These are phyloP conservation scores for Ophiostoma novo-ulmi DNA, from an alignment of 2,329 filamentous ascomycete species.

Conservation along the genomic window DNA sequence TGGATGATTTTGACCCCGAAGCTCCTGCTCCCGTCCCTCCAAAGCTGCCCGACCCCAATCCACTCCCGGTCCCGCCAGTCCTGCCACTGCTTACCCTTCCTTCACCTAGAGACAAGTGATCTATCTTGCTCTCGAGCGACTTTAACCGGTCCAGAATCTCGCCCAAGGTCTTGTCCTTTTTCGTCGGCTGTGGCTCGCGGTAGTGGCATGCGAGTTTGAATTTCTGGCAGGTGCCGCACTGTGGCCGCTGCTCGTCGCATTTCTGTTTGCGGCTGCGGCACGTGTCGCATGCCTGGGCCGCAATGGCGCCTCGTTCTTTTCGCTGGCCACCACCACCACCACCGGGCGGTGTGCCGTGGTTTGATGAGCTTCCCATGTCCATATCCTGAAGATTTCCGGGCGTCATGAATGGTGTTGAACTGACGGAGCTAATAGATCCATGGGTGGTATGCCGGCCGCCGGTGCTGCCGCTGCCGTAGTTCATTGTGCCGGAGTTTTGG, in stretches of 20 bases:
- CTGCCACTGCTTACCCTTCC: not conserved
- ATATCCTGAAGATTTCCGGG: not conserved
- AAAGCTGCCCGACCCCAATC: not conserved
- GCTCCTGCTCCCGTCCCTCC: not conserved
- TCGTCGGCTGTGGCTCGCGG: constrained; percentile 56
- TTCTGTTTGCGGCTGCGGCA: constrained; percentile 58
- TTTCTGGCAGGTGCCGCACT: constrained; percentile 54
- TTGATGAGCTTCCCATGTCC: constrained; percentile 7
- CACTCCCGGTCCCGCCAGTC: not conserved
- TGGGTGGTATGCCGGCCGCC: constrained; percentile 9
- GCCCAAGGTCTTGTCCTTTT: constrained; percentile 59
- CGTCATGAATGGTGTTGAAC: constrained; percentile 13
- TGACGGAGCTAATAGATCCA: constrained; percentile 14
- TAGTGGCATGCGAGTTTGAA: constrained; percentile 57
- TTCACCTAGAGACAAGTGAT: constrained; percentile 34
- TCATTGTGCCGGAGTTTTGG: not conserved
- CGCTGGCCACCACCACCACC: constrained; percentile 30
- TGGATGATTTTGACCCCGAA: not conserved
- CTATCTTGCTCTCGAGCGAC: constrained; percentile 52
- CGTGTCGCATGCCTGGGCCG: constrained; percentile 54
- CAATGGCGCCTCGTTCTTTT: constrained; percentile 45
- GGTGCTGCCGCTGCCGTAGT: not conserved
- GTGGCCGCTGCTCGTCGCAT: constrained; percentile 59
- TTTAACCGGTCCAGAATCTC: constrained; percentile 56
- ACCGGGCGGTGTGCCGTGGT: not conserved